These are phyloP conservation scores for Phragmites australis DNA, from an alignment of 176 grass and related monocot genomes.

Conservation along the genomic window DNA sequence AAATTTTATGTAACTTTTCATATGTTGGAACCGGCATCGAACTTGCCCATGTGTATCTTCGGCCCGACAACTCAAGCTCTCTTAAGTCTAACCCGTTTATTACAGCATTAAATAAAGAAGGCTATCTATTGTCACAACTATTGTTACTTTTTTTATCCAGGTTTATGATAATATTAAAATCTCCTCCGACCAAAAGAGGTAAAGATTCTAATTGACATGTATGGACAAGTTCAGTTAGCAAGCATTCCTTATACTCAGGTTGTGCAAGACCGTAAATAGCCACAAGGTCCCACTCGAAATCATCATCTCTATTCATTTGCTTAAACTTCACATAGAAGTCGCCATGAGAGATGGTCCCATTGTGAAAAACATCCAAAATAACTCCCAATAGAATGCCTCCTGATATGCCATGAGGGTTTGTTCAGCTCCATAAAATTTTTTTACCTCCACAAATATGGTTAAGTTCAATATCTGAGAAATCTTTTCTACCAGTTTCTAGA, in stretches of 20 bases:
- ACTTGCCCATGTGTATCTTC: too few species aligned
- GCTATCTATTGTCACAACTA: background rate
- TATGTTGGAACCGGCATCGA: too few species aligned
- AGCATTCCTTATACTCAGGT: background rate
- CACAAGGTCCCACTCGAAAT: background rate
- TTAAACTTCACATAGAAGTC: background rate
- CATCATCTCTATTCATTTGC: background rate
- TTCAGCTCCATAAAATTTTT: background rate
- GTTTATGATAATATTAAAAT: background rate
- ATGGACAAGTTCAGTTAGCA: background rate
- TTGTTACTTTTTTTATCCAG: background rate
- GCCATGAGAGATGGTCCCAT: background rate
- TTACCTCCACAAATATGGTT: background rate
- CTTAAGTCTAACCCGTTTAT: too few species aligned
- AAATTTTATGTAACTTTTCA: too few species aligned
- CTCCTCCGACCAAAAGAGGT: background rate
- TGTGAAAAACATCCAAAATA: background rate
- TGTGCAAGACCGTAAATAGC: background rate
- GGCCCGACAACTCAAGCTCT: too few species aligned
- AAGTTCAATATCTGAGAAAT: background rate
- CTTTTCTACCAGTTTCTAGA: background rate
- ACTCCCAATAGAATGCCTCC: background rate
- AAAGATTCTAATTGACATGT: background rate
- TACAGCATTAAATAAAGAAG: background rate
- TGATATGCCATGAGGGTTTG: background rate